phyloP scores from a whole-genome alignment of 306 rosid genomes.

The Gastrolobium bilobum region DNA sequence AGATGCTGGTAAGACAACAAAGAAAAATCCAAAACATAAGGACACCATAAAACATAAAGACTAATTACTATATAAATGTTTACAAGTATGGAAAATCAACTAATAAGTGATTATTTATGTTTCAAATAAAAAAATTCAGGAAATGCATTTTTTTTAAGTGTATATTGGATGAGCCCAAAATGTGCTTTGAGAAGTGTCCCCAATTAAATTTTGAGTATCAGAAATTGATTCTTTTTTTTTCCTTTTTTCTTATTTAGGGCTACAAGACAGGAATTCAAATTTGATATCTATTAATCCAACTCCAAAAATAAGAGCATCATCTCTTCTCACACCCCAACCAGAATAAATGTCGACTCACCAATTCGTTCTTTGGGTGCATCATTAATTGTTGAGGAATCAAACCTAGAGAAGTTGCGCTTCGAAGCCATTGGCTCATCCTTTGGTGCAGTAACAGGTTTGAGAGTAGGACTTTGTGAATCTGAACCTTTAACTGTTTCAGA shows the following conservation, averaged over 20 bases:
- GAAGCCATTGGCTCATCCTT: slow-evolving; percentile 60
- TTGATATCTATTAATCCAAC: not conserved
- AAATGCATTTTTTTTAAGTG: not conserved
- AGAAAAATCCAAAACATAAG: slow-evolving; percentile 11
- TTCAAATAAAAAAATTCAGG: not conserved
- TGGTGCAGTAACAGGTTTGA: slow-evolving; percentile 63
- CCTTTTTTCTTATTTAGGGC: not conserved
- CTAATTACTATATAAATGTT: slow-evolving; percentile 7
- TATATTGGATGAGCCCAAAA: slow-evolving; percentile 6
- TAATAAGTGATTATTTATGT: not conserved
- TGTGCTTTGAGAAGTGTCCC: slow-evolving; percentile 1
- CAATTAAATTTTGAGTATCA: not conserved
- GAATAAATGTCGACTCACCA: slow-evolving; percentile 66
- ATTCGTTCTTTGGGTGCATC: slow-evolving; percentile 81
- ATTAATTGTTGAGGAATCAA: slow-evolving; percentile 75
- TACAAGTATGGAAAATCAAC: not conserved
- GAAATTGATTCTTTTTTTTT: not conserved
- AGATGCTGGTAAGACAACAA: not conserved
- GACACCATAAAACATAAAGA: slow-evolving; percentile 6
- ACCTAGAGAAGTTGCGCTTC: slow-evolving; percentile 74
- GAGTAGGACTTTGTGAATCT: slow-evolving; percentile 64
- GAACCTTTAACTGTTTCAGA: slow-evolving; percentile 69
- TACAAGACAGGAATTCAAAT: slow-evolving; percentile 17
- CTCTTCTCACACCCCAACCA: slow-evolving; percentile 10
- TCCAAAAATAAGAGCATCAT: slow-evolving; percentile 9